Percentiles rank a stretch among this genome's conserved stretches.
phyloP scores from a whole-genome alignment of 192 early-diverging fungal species.

The Podila minutissima region DNA sequence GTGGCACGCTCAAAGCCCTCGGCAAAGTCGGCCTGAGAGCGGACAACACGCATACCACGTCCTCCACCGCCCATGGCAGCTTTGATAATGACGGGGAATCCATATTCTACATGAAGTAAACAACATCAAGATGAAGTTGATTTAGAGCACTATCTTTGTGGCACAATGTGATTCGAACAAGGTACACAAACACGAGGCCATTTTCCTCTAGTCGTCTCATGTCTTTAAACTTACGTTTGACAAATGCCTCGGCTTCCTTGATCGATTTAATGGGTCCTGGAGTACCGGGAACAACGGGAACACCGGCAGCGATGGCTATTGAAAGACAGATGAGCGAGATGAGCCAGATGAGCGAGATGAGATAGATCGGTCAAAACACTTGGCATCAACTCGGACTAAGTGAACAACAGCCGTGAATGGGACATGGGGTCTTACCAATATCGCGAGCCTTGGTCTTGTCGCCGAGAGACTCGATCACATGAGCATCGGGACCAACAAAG shows the following conservation, averaged over 20 bases:
- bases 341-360: not conserved
- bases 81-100: slow-evolving; percentile 97
- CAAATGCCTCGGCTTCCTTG: slow-evolving; percentile 75
- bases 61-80: slow-evolving; percentile 97
- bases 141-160: not conserved
- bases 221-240: slow-evolving; percentile 44
- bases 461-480: slow-evolving; percentile 88
- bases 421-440: slow-evolving; percentile 63
- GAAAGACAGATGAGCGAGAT: not conserved
- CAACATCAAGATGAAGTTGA: not conserved
- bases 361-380: no score
- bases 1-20: slow-evolving; percentile 85
- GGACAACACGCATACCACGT: slow-evolving; percentile 96
- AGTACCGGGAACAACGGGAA: slow-evolving; percentile 96
- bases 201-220: not conserved
- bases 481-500: slow-evolving; percentile 88
- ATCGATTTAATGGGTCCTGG: slow-evolving; percentile 80
- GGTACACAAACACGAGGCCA: not conserved
- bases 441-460: slow-evolving; percentile 95
- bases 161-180: not conserved
- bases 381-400: slow-evolving; percentile 74
- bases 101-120: slow-evolving; percentile 62
- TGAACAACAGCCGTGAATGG: slow-evolving; percentile 66
- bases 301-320: slow-evolving; percentile 77
- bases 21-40: slow-evolving; percentile 74